Evolutionary conservation across 2,329 filamentous ascomycete species (phyloP).

Genomic region (Aspergillus sp.): DNA sequence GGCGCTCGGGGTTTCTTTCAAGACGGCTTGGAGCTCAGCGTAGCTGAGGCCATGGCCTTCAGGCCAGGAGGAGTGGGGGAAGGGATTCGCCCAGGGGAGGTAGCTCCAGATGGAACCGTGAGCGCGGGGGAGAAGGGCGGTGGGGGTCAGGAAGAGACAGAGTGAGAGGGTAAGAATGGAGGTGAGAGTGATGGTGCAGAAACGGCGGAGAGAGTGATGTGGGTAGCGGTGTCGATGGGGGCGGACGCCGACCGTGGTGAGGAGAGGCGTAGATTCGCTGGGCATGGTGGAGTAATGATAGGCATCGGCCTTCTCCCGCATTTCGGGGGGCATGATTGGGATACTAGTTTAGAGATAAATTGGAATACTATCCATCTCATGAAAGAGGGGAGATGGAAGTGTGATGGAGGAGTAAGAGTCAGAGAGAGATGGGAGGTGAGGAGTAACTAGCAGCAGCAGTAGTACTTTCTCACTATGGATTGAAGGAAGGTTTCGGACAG

Average conservation of each 20-base stretch:
- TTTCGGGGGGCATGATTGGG: conserved; percentile 19
- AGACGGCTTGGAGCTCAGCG: conserved; percentile 56
- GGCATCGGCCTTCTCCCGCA: conserved; percentile 41
- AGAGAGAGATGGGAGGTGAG: neutral
- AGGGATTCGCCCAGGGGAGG: conserved; percentile 41
- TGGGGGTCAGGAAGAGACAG: conserved; percentile 45
- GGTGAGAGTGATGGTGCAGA: conserved; percentile 44
- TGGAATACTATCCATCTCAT: neutral
- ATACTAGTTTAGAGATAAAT: neutral
- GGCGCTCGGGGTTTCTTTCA: conserved; percentile 56
- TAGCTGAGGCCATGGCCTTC: conserved; percentile 52
- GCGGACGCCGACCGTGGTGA: conserved; percentile 41
- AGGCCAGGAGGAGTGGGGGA: conserved; percentile 44
- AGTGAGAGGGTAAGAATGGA: conserved; percentile 41
- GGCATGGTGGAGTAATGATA: conserved; percentile 29
- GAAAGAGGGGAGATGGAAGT: conserved; percentile 1
- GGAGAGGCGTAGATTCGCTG: conserved; percentile 45
- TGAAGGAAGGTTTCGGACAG: neutral
- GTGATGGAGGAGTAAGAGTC: neutral
- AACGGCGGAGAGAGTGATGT: conserved; percentile 44
- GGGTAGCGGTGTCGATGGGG: conserved; percentile 44
- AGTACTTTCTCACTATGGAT: too few species aligned
- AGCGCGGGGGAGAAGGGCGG: conserved; percentile 39
- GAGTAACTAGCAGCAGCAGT: neutral
- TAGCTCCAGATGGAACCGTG: conserved; percentile 43